A percentile compares a stretch with the other conserved stretches of the same genome.
phyloP scores from a whole-genome alignment of 495 filamentous ascomycete genomes.

The Poronia punctata region DNA sequence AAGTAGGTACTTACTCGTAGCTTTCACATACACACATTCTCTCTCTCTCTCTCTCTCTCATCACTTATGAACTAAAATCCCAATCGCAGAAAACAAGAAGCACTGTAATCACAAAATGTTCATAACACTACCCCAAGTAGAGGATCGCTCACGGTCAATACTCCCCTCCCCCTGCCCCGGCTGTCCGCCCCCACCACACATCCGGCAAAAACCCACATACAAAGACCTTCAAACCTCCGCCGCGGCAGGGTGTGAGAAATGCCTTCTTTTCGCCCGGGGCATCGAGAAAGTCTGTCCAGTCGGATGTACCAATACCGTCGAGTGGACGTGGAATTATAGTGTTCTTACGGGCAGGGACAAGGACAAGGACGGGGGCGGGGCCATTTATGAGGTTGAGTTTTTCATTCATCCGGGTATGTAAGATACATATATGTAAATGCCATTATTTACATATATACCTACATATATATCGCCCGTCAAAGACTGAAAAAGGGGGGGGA shows the following conservation, averaged over 20 bases:
- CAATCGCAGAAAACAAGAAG: no score
- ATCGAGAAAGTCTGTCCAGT: neutral
- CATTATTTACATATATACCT: no score
- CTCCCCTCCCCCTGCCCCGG: neutral
- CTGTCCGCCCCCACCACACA: neutral
- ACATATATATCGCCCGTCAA: no score
- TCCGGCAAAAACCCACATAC: neutral
- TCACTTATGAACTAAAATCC: no score
- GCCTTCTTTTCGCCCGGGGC: neutral
- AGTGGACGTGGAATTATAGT: conserved; percentile 2
- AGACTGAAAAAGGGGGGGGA: no score
- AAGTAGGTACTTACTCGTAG: no score
- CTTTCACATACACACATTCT: no score
- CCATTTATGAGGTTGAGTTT: conserved; percentile 1
- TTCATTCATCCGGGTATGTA: conserved; percentile 1
- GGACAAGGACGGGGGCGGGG: neutral
- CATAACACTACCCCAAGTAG: neutral
- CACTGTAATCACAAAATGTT: no score
- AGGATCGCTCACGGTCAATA: neutral
- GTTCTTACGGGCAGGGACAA: neutral
- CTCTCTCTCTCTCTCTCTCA: no score
- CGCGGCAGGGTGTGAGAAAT: neutral
- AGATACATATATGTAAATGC: neutral
- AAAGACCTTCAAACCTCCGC: neutral
- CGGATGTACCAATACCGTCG: neutral